Evolutionary conservation across 2,329 filamentous ascomycete genomes (phyloP).

Genomic region (Pseudogymnoascus sp.): DNA sequence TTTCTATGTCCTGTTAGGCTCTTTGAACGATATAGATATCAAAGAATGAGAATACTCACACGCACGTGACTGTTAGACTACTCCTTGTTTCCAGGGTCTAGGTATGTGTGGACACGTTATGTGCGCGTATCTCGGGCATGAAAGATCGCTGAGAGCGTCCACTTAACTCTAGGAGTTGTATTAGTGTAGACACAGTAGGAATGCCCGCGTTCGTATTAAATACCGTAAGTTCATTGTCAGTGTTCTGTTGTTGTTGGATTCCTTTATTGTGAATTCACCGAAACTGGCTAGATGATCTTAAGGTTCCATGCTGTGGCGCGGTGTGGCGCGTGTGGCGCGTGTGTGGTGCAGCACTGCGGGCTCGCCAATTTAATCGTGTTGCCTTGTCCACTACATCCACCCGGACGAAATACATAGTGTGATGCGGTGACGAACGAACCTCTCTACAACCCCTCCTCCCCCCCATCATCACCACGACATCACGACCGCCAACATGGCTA

Average conservation of each 20-base stretch:
- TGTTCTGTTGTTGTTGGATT: background rate
- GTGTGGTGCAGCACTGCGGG: constrained; percentile 20
- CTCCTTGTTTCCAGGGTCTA: background rate
- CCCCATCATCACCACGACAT: constrained; percentile 20
- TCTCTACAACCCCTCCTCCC: constrained; percentile 15
- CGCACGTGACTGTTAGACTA: background rate
- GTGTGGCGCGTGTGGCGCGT: constrained; percentile 22
- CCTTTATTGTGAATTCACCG: constrained; percentile 3
- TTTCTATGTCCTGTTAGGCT: background rate
- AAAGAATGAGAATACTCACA: background rate
- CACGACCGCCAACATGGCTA: constrained; percentile 66
- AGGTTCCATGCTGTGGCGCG: background rate
- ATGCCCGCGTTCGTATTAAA: background rate
- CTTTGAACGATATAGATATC: background rate
- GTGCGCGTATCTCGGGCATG: background rate
- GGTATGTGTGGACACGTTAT: background rate
- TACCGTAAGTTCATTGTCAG: background rate
- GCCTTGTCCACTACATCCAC: constrained; percentile 14
- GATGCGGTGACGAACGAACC: constrained; percentile 9
- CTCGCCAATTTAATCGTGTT: constrained; percentile 13
- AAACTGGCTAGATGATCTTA: background rate
- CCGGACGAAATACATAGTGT: constrained; percentile 14
- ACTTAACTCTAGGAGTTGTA: background rate
- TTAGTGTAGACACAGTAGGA: background rate
- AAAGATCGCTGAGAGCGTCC: background rate